Evolutionary conservation across 73 alveolate genomes (phyloP), one percentile per base, ranked within the genome.

Genomic region (Paraurostyla sp.): DNA sequence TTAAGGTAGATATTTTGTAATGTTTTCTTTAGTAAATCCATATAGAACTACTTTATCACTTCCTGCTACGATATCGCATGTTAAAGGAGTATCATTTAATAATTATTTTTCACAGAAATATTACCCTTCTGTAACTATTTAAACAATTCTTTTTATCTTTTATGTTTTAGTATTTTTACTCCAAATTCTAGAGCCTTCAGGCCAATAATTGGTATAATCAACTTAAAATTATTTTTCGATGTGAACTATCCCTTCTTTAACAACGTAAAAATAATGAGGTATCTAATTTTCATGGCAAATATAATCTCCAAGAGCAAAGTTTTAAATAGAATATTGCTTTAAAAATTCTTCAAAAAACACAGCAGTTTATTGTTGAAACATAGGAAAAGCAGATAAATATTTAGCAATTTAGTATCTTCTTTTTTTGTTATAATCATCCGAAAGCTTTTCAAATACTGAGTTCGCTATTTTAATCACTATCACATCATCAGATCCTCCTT

Each of bases 401-500:
- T 65, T 65, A 3, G 11, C 1, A 38, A 35, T 16, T 7, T 65
- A 30, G 41, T 36, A 38, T 6, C 25, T 65, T 11, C 1, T 9
- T 65, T 65, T 65, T 22, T 65, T 65, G 18, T 36, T 6, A 65
- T 38, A 65, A 65, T 65, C 82, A n/a, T 65, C 82, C 16, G 18
- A 7, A 3, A 65, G 1, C 25, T 65, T 65, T 2, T 20, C 56
- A 38, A 18, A 38, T 6, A 40, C 6, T 0, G 7, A 2, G 25
- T 65, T 65, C 46, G 27, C 13, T 2, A 65, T 16, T 30, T 65
- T 65, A 7, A 65, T 18, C 33, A 65, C 58, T 7, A 65, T 35
- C 41, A 65, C 82, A 65, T 65, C 82, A 65, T 65, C 82, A 15
- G 82, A 38, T 35, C 41, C 82, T 38, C 82, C 41, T 40, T 65